phyloP scores from a whole-genome alignment of 2,329 filamentous ascomycete species.

The Colletotrichum higginsianum region DNA sequence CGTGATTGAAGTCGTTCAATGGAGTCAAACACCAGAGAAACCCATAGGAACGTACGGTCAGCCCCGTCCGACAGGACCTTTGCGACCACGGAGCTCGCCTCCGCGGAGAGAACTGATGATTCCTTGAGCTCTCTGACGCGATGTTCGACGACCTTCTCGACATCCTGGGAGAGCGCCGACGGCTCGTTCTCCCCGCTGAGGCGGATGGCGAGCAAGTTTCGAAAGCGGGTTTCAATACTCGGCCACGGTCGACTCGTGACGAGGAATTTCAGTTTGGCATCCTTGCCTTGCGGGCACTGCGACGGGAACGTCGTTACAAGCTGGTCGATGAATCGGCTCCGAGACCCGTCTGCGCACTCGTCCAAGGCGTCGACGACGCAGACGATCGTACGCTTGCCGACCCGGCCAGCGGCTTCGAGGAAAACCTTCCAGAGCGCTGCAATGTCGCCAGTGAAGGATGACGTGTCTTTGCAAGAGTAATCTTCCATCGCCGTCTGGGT shows the following conservation, averaged over 20 bases:
- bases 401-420: background rate
- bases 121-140: background rate
- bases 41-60: no score
- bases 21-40: no score
- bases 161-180: constrained; percentile 2
- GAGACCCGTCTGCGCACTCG: constrained; percentile 21
- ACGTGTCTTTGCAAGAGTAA: background rate
- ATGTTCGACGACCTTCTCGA: background rate
- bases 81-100: no score
- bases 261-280: constrained; percentile 7
- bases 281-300: background rate
- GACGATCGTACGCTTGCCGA: constrained; percentile 3
- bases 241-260: constrained; percentile 35
- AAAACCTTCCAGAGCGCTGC: constrained; percentile 1
- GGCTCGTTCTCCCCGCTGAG: constrained; percentile 33
- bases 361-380: constrained; percentile 33
- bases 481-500: background rate
- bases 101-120: background rate
- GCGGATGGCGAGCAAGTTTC: background rate
- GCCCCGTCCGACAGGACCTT: no score
- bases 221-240: background rate
- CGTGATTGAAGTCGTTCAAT: no score
- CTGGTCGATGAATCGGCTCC: constrained; percentile 9
- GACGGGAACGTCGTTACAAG: constrained; percentile 2
- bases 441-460: background rate